These are phyloP conservation scores for Mycena venus DNA, from an alignment of 768 basidiomycete genomes.

Conservation along the genomic window DNA sequence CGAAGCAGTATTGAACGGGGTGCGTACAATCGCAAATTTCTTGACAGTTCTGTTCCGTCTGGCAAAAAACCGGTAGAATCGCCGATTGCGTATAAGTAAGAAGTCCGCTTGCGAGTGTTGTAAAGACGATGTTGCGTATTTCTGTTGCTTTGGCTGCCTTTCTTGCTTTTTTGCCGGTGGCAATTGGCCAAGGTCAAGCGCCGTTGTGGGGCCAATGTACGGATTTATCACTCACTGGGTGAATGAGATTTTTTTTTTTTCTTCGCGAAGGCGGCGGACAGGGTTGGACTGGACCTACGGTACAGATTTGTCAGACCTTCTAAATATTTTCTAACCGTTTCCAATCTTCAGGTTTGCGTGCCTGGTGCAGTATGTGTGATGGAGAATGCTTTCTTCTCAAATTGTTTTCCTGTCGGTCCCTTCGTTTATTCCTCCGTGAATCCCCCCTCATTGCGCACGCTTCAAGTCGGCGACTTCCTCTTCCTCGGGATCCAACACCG, in stretches of 20 bases:
- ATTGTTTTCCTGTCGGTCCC: constrained; percentile 9
- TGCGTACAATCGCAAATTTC: too few relatives aligned
- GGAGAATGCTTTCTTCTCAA: constrained; percentile 16
- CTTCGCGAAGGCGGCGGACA: constrained; percentile 10
- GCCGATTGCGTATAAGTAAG: too few relatives aligned
- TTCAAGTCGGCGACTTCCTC: constrained; percentile 20
- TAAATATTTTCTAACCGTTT: too few relatives aligned
- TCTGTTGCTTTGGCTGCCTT: not conserved
- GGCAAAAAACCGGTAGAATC: too few relatives aligned
- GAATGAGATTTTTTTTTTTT: not conserved
- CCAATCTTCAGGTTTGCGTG: not conserved
- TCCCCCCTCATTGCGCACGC: too few relatives aligned
- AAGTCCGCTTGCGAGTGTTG: too few relatives aligned
- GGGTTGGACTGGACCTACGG: constrained; percentile 17
- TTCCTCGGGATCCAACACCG: constrained; percentile 44
- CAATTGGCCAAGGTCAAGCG: not conserved
- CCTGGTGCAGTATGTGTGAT: not conserved
- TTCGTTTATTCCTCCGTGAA: not conserved
- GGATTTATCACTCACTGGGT: too few relatives aligned
- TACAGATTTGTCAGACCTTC: not conserved
- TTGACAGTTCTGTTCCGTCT: too few relatives aligned
- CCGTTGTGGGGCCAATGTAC: constrained; percentile 20
- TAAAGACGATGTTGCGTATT: not conserved
- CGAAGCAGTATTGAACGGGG: too few relatives aligned
- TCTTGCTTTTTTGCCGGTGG: not conserved